phyloP scores from a whole-genome alignment of 2,329 filamentous ascomycete genomes.

The Botrytis byssoidea region DNA sequence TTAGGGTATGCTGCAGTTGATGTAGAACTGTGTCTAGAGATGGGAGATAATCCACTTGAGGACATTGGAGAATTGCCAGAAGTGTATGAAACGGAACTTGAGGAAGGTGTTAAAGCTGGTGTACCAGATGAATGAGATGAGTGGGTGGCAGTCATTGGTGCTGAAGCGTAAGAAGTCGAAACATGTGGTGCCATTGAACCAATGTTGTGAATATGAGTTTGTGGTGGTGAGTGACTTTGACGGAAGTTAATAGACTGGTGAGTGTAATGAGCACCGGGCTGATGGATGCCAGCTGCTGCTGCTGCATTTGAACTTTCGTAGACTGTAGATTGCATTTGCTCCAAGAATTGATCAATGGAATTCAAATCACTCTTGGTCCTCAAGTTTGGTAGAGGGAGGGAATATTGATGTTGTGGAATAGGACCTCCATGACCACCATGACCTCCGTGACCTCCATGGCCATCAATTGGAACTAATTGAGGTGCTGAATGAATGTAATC shows the following conservation, averaged over 20 bases:
- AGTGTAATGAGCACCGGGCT: conserved; percentile 68
- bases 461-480: conserved; percentile 55
- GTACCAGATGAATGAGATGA: conserved; percentile 61
- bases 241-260: conserved; percentile 55
- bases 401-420: conserved; percentile 74
- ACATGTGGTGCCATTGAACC: conserved; percentile 37
- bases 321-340: conserved; percentile 93
- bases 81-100: conserved; percentile 72
- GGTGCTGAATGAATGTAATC: conserved; percentile 56
- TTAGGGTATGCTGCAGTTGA: conserved; percentile 67
- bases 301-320: conserved; percentile 89
- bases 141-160: conserved; percentile 60
- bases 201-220: conserved; percentile 36
- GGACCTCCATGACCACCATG: conserved; percentile 47
- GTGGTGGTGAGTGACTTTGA: conserved; percentile 54
- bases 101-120: conserved; percentile 73
- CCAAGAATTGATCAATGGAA: conserved; percentile 91
- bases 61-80: conserved; percentile 74
- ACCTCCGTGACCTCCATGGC: conserved; percentile 42
- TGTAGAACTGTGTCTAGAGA: conserved; percentile 60
- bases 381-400: conserved; percentile 81
- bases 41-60: conserved; percentile 66
- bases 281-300: conserved; percentile 73
- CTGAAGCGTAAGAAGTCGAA: conserved; percentile 47
- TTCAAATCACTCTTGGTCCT: conserved; percentile 91